Conservation (phyloP, 2,329 filamentous ascomycete species). For the Apiospora pterosperma region DNA sequence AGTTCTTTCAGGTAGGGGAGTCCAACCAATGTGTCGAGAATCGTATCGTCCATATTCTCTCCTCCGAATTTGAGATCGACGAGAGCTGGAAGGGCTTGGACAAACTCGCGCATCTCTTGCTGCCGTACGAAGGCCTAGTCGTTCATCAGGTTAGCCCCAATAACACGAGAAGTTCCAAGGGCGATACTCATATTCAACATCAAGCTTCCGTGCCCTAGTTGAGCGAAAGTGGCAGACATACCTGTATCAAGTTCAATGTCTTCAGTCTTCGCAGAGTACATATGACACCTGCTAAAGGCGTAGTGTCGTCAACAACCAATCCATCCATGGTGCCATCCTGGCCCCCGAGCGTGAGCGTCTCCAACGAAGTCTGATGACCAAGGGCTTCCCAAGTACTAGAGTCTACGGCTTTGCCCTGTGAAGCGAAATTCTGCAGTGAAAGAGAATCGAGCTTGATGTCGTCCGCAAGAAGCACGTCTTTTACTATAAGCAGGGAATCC, state of each 20-base stretch:
- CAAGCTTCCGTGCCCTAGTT: not conserved
- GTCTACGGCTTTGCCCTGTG: slow-evolving; percentile 9
- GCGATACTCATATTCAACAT: not conserved
- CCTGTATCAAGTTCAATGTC: slow-evolving; percentile 48
- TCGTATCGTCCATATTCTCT: slow-evolving; percentile 44
- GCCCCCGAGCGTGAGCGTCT: slow-evolving; percentile 21
- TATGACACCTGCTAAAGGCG: slow-evolving; percentile 36
- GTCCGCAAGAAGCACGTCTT: slow-evolving; percentile 19
- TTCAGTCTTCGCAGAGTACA: slow-evolving; percentile 48
- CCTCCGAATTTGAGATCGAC: slow-evolving; percentile 57
- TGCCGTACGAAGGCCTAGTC: slow-evolving; percentile 37
- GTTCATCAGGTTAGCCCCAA: not conserved
- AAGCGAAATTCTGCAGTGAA: slow-evolving; percentile 15
- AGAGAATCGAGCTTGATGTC: slow-evolving; percentile 21
- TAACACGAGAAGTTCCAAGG: not conserved
- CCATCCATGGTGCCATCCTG: slow-evolving; percentile 42
- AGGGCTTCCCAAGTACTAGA: slow-evolving; percentile 20
- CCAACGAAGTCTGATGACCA: slow-evolving; percentile 18
- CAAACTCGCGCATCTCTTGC: slow-evolving; percentile 45
- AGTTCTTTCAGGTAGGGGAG: slow-evolving; percentile 48
- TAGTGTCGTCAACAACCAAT: slow-evolving; percentile 35
- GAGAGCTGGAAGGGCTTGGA: slow-evolving; percentile 41
- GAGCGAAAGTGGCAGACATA: slow-evolving; percentile 17
- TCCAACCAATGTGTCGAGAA: slow-evolving; percentile 32
- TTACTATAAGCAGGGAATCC: slow-evolving; percentile 35